Percentiles rank a stretch among this genome's conserved stretches.
These are phyloP conservation scores for Irpex lacteus DNA, from an alignment of 1,284 basidiomycete genomes.

Conservation along the genomic window DNA sequence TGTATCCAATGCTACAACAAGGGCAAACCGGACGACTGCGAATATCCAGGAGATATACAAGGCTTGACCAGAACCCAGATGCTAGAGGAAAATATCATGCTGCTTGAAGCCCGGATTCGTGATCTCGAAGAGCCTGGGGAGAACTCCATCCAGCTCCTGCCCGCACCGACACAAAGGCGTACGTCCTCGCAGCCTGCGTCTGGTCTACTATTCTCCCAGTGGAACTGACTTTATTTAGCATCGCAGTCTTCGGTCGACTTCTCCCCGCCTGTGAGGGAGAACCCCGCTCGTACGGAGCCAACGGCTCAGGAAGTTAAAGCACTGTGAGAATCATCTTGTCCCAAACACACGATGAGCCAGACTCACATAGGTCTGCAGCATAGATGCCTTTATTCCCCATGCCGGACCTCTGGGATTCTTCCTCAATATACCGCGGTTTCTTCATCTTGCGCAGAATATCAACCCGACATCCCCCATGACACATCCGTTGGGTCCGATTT, in stretches of 20 bases:
- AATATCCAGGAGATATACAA: constrained; percentile 25
- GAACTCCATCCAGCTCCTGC: constrained; percentile 4
- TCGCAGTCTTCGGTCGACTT: too few relatives aligned
- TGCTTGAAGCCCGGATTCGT: constrained; percentile 26
- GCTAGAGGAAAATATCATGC: constrained; percentile 30
- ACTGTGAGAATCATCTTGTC: constrained; percentile 3
- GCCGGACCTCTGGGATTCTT: constrained; percentile 34
- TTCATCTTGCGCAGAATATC: not conserved
- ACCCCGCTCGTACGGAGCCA: not conserved
- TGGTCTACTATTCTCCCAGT: too few relatives aligned
- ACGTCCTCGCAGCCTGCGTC: too few relatives aligned
- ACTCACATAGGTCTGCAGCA: constrained; percentile 9
- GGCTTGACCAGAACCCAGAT: constrained; percentile 25
- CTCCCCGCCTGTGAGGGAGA: not conserved
- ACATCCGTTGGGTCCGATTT: constrained; percentile 25
- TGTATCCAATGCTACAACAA: constrained; percentile 28
- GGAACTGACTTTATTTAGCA: too few relatives aligned
- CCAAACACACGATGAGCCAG: not conserved
- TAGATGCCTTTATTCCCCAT: constrained; percentile 22
- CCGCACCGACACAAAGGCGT: too few relatives aligned
- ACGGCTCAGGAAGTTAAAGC: not conserved
- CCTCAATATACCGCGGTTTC: constrained; percentile 40
- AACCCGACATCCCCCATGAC: not conserved
- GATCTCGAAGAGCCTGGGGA: constrained; percentile 26
- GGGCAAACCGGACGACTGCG: constrained; percentile 26